phyloP scores from a whole-genome alignment of 768 basidiomycete genomes.

The Trametes cingulata region DNA sequence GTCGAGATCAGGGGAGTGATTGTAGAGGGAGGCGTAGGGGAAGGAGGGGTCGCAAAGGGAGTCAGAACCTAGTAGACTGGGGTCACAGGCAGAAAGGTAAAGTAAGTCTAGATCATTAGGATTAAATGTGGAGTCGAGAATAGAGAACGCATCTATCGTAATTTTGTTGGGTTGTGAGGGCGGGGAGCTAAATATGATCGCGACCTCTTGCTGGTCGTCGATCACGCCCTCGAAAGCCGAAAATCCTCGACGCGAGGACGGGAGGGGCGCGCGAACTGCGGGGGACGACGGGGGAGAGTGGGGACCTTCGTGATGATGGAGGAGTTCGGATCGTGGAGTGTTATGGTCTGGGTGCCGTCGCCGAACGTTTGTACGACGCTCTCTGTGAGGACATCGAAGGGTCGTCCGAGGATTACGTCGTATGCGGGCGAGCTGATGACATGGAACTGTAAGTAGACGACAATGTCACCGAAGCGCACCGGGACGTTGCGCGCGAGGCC shows the following conservation, averaged over 20 bases:
- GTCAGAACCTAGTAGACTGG: background rate
- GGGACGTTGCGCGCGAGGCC: conserved; percentile 21
- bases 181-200: background rate
- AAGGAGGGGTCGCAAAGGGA: conserved; percentile 6
- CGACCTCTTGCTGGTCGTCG: conserved; percentile 15
- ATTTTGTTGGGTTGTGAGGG: background rate
- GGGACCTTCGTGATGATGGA: background rate
- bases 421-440: conserved; percentile 10
- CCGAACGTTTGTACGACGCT: background rate
- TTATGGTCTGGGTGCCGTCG: conserved; percentile 5
- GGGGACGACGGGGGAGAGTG: background rate
- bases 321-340: conserved; percentile 10
- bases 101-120: background rate
- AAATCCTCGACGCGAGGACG: background rate
- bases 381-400: conserved; percentile 10
- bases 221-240: conserved; percentile 19
- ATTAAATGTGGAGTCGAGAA: background rate
- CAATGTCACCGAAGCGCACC: conserved; percentile 5
- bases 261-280: background rate
- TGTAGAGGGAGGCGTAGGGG: background rate
- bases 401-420: conserved; percentile 14
- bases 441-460: conserved; percentile 12
- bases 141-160: conserved; percentile 4
- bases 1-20: background rate
- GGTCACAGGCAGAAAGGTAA: conserved; percentile 6